Evolutionary conservation across 306 rosid species (phyloP).

Genomic region (Parietaria judaica): DNA sequence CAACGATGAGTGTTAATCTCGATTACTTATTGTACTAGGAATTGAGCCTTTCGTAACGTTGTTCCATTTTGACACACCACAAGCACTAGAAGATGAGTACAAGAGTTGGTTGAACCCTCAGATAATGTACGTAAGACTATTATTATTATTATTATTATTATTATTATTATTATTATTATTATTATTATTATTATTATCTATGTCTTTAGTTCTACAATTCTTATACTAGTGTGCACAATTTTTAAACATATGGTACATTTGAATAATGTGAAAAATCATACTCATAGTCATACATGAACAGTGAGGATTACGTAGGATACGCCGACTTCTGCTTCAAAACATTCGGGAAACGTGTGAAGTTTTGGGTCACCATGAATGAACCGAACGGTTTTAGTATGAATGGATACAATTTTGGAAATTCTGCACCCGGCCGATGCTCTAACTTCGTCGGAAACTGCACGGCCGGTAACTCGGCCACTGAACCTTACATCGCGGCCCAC

Average conservation of each 20-base stretch:
- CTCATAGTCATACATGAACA: neutral
- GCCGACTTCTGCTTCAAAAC: constrained; percentile 32
- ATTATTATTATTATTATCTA: too few relatives aligned
- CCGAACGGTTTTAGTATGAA: constrained; percentile 17
- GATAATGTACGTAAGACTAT: constrained; percentile 30
- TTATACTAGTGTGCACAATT: neutral
- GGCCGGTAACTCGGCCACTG: constrained; percentile 33
- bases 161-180: too few relatives aligned
- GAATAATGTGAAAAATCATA: too few relatives aligned
- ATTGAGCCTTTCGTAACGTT: constrained; percentile 31
- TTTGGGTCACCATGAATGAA: constrained; percentile 37
- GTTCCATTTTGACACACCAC: constrained; percentile 34
- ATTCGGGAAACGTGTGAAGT: constrained; percentile 33
- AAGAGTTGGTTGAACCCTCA: constrained; percentile 23
- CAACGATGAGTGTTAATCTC: neutral
- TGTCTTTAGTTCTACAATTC: too few relatives aligned
- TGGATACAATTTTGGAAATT: constrained; percentile 22
- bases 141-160: too few relatives aligned
- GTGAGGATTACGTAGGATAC: constrained; percentile 27
- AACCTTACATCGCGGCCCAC: constrained; percentile 34
- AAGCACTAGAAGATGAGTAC: constrained; percentile 33
- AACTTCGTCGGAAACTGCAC: constrained; percentile 31
- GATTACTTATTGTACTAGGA: constrained; percentile 14
- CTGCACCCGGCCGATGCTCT: constrained; percentile 42
- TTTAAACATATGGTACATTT: neutral